Evolutionary conservation across 805 yeast species (phyloP).

Genomic region (Saturnispora kantuleensis): DNA sequence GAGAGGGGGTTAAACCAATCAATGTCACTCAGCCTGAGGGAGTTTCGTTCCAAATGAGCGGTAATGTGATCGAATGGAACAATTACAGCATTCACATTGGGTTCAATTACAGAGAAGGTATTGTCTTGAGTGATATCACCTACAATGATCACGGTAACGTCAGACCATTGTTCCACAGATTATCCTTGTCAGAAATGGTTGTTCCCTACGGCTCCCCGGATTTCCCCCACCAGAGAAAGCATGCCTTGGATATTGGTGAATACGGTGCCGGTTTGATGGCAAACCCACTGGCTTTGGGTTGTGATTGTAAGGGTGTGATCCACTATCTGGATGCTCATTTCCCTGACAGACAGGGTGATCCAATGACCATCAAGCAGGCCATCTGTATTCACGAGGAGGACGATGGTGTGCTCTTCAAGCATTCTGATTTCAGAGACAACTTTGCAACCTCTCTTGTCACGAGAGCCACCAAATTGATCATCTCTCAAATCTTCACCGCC

Average conservation of each 20-base stretch:
- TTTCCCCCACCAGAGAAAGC: constrained; percentile 76
- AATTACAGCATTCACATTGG: constrained; percentile 73
- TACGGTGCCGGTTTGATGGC: constrained; percentile 85
- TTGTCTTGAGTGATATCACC: constrained; percentile 62
- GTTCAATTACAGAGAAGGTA: constrained; percentile 79
- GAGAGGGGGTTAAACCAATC: constrained; percentile 57
- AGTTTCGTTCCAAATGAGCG: constrained; percentile 64
- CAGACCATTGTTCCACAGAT: constrained; percentile 68
- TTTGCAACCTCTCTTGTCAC: constrained; percentile 67
- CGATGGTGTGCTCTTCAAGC: constrained; percentile 70
- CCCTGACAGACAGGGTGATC: constrained; percentile 56
- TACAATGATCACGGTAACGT: constrained; percentile 69
- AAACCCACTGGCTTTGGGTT: constrained; percentile 66
- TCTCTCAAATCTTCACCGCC: constrained; percentile 79
- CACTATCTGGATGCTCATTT: constrained; percentile 78
- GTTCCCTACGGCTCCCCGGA: constrained; percentile 78
- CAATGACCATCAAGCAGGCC: constrained; percentile 64
- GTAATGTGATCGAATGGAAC: constrained; percentile 65
- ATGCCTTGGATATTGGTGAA: constrained; percentile 80
- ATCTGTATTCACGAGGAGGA: constrained; percentile 83
- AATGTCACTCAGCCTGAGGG: constrained; percentile 74
- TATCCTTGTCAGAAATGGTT: constrained; percentile 73
- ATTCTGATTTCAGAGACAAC: constrained; percentile 75
- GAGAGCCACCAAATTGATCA: constrained; percentile 62
- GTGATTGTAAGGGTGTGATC: constrained; percentile 81